Evolutionary conservation across 257 asterid species (phyloP), one percentile per base, ranked within the genome.

Genomic region (Solanum bulbocastanum): DNA sequence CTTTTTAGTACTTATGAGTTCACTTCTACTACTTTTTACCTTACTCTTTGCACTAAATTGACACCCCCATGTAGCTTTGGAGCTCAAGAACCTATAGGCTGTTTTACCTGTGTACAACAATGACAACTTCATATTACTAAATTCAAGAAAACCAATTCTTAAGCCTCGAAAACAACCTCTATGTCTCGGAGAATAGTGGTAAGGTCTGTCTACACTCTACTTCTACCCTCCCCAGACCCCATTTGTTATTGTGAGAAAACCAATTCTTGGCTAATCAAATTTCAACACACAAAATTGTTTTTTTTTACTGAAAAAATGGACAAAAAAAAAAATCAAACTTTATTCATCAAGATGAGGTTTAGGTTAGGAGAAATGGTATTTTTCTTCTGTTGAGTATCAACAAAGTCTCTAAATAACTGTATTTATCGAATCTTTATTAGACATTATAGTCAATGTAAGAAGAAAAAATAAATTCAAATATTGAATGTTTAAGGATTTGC

Each of bases 41-140:
- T 86, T 91, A 87, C 49, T 88, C 87, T 84, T 90, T 76, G 82
- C 83, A 83, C 15, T 49, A 75, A 11, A 39, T 66, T 75, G 88
- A 44, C 71, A 37, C 89, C 46, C 71, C 46, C 62, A 49, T 56
- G 93, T 86, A 65, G 93, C 88, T 85, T 84, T 88, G 58, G 97
- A 86, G 84, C 93, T 90, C 66, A 85, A 92, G 74, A 87, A 88
- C 60, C 97, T 92, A 62, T 86, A 86, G 12, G 88, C 87, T 81
- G 92, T 90, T 86, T 85, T 56, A 37, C 90, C 86, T 83, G 92
- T 88, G 65, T 91, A 84, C 86, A 91, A 84, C 86, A 91, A 90
- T 86, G 92, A 74, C 82, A 71, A 16, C 89, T 91, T 92, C 95
- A 92, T 93, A 46, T 25, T 39, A 62, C 88, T 22, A 74, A 36